Evolutionary conservation across 345 rosid species (phyloP).

Genomic region (Trapa incisa): DNA sequence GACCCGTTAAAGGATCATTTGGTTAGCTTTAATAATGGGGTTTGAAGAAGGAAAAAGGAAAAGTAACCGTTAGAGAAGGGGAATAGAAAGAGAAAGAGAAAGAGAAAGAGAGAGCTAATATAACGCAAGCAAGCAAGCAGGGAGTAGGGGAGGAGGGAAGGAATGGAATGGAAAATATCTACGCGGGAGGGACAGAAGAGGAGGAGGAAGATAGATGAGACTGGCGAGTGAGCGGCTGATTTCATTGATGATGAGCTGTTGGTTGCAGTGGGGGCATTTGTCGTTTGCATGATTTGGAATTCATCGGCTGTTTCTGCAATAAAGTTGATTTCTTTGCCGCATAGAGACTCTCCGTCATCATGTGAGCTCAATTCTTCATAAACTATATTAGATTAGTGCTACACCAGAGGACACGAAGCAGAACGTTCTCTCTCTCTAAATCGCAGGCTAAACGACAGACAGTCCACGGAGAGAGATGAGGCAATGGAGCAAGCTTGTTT

Average conservation of each 20-base stretch:
- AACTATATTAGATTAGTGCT: no score
- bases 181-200: neutral
- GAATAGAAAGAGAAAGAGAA: neutral
- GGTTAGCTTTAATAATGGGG: neutral
- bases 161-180: neutral
- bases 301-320: neutral
- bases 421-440: no score
- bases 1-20: neutral
- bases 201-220: neutral
- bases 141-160: neutral
- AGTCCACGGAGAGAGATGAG: no score
- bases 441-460: no score
- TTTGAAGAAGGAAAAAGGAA: neutral
- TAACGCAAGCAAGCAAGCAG: slow-evolving; percentile 2
- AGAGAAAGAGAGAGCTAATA: neutral
- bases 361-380: no score
- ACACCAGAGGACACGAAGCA: no score
- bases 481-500: no score
- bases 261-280: neutral
- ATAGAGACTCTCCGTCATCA: no score
- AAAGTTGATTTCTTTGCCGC: neutral
- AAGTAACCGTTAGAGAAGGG: slow-evolving; percentile 2
- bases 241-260: neutral
- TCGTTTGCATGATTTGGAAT: neutral
- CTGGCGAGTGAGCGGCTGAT: neutral